Conservation (phyloP, 495 filamentous ascomycete species). For the Glarea lozoyensis region DNA sequence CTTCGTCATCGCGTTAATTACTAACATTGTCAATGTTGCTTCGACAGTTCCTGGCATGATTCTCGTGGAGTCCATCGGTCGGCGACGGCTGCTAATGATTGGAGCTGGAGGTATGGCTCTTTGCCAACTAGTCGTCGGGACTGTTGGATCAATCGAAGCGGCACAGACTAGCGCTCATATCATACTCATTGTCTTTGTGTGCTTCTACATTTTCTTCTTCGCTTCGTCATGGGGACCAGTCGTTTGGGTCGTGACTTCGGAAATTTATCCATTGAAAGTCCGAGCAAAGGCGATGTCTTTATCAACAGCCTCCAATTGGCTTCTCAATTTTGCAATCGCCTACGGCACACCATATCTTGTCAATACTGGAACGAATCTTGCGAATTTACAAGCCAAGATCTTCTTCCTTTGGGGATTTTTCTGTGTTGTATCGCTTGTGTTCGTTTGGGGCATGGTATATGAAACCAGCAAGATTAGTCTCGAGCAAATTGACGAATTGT, state of each 20-base stretch:
- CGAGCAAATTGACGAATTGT: conserved; percentile 76
- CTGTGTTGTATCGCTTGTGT: conserved; percentile 58
- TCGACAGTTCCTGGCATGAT: conserved; percentile 61
- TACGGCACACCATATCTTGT: conserved; percentile 69
- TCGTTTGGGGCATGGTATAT: conserved; percentile 67
- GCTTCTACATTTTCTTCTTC: conserved; percentile 69
- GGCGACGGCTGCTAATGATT: conserved; percentile 56
- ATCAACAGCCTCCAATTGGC: conserved; percentile 60
- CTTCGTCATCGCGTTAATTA: conserved; percentile 57
- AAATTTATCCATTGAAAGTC: conserved; percentile 61
- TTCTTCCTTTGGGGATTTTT: conserved; percentile 72
- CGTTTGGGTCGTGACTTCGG: conserved; percentile 55
- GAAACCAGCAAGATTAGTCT: conserved; percentile 74
- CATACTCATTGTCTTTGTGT: conserved; percentile 60
- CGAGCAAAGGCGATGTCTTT: conserved; percentile 62
- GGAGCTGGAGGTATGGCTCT: conserved; percentile 62
- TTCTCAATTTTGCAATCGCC: conserved; percentile 67
- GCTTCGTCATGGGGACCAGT: conserved; percentile 65
- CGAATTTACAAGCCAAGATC: conserved; percentile 59
- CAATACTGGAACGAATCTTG: conserved; percentile 52
- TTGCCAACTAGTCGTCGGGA: conserved; percentile 55
- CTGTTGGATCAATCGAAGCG: conserved; percentile 46
- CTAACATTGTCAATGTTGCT: conserved; percentile 56
- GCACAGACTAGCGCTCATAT: not conserved
- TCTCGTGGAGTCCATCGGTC: conserved; percentile 61